Conservation (phyloP, 2,329 filamentous ascomycete species). For the Xylariaceae sp. region DNA sequence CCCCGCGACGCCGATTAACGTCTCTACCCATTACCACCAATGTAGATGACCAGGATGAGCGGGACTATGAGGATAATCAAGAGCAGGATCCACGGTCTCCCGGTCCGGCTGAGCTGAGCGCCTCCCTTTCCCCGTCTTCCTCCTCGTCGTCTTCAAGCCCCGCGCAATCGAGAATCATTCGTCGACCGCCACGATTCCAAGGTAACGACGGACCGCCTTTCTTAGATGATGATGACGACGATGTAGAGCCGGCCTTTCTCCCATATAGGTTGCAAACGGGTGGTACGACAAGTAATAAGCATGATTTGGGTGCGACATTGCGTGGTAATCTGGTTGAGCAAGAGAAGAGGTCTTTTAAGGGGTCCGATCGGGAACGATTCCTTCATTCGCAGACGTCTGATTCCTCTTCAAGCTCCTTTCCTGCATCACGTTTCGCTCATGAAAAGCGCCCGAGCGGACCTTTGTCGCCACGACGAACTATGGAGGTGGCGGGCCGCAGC, state of each 20-base stretch:
- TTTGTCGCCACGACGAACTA: slow-evolving; percentile 54
- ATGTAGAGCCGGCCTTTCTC: slow-evolving; percentile 53
- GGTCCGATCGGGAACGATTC: slow-evolving; percentile 30
- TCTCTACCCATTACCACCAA: slow-evolving; percentile 39
- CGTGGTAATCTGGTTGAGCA: slow-evolving; percentile 40
- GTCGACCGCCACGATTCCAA: slow-evolving; percentile 51
- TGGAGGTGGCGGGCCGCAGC: slow-evolving; percentile 53
- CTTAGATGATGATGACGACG: slow-evolving; percentile 48
- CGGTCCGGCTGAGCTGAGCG: slow-evolving; percentile 37
- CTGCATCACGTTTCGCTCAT: slow-evolving; percentile 31
- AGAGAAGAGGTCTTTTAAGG: slow-evolving; percentile 32
- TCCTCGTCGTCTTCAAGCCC: slow-evolving; percentile 42
- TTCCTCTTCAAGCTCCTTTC: slow-evolving; percentile 54
- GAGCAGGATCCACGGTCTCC: slow-evolving; percentile 41
- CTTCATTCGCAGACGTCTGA: slow-evolving; percentile 55
- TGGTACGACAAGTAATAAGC: slow-evolving; percentile 27
- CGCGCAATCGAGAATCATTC: slow-evolving; percentile 55
- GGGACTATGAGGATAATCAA: slow-evolving; percentile 22
- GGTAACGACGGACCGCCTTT: slow-evolving; percentile 33
- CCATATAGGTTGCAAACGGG: slow-evolving; percentile 37
- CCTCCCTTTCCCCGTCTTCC: slow-evolving; percentile 28
- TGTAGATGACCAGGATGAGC: slow-evolving; percentile 32
- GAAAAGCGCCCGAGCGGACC: slow-evolving; percentile 40
- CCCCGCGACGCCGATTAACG: slow-evolving; percentile 40
- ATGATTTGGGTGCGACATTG: slow-evolving; percentile 50